phyloP scores from a whole-genome alignment of 352 stramenopile species.

The Elongisporangium undulatum region DNA sequence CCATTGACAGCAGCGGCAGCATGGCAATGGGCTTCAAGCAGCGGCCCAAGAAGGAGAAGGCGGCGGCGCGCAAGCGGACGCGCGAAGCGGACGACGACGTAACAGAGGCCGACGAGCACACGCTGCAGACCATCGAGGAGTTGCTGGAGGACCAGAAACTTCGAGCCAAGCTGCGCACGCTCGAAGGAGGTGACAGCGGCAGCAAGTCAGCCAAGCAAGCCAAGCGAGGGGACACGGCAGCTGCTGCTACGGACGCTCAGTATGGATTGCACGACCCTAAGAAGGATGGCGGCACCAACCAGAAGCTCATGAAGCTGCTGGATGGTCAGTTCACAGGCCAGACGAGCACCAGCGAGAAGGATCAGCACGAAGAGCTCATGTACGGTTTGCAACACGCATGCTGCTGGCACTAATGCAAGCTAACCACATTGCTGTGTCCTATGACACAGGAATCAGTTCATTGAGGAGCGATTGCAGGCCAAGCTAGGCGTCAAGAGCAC shows the following conservation, averaged over 20 bases:
- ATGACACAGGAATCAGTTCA: constrained; percentile 63
- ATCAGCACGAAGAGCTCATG: constrained; percentile 77
- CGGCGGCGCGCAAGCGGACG: constrained; percentile 29
- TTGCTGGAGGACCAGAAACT: constrained; percentile 68
- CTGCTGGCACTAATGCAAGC: background rate
- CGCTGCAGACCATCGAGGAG: constrained; percentile 56
- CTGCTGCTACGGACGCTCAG: constrained; percentile 9
- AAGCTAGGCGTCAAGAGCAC: constrained; percentile 13
- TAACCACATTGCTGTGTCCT: constrained; percentile 1
- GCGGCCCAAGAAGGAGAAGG: constrained; percentile 27
- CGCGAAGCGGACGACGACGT: constrained; percentile 14
- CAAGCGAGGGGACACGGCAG: constrained; percentile 2
- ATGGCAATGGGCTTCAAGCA: constrained; percentile 60
- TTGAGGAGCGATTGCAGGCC: constrained; percentile 68
- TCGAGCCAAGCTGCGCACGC: constrained; percentile 33
- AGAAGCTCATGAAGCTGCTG: constrained; percentile 72
- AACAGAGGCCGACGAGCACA: constrained; percentile 23
- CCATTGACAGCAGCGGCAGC: constrained; percentile 1
- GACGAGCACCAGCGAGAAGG: constrained; percentile 45
- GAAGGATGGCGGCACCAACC: constrained; percentile 51
- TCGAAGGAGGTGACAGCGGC: constrained; percentile 21
- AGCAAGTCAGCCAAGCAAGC: constrained; percentile 9
- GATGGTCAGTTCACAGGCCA: constrained; percentile 82
- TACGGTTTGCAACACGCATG: constrained; percentile 7
- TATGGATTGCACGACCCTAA: constrained; percentile 77